Evolutionary conservation across 1,284 basidiomycete genomes (phyloP).

Genomic region (Inonotus obliquus): DNA sequence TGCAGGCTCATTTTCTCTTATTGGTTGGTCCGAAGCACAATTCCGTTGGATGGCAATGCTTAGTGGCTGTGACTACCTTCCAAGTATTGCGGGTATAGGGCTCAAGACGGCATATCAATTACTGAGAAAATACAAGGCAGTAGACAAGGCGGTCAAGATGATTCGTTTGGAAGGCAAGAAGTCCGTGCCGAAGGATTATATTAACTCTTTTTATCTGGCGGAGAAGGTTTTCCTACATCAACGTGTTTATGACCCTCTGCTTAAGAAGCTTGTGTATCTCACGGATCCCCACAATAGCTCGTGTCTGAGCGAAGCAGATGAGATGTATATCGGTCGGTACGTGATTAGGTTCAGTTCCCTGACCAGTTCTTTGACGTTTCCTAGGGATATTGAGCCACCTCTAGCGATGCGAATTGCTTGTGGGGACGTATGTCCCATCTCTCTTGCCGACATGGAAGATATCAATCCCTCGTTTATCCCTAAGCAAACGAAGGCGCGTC

Average conservation of each 20-base stretch:
- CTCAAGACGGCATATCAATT: constrained; percentile 91
- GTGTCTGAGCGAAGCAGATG: constrained; percentile 33
- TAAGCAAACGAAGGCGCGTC: constrained; percentile 36
- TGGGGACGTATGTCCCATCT: constrained; percentile 79
- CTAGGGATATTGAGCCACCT: constrained; percentile 53
- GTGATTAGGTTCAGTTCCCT: constrained; percentile 24
- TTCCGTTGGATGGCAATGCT: constrained; percentile 96
- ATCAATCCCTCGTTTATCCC: constrained; percentile 71
- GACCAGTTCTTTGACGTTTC: not conserved
- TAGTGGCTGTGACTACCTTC: constrained; percentile 95
- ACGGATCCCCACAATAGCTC: constrained; percentile 44
- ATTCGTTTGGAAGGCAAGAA: constrained; percentile 85
- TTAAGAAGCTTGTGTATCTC: constrained; percentile 65
- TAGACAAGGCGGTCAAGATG: constrained; percentile 81
- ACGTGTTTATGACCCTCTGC: constrained; percentile 81
- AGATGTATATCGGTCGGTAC: constrained; percentile 74
- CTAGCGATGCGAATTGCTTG: constrained; percentile 64
- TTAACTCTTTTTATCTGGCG: constrained; percentile 68
- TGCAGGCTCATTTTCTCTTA: constrained; percentile 66
- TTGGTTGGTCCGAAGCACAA: constrained; percentile 85
- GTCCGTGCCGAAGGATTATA: constrained; percentile 73
- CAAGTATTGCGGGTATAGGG: constrained; percentile 90
- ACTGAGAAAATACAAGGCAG: constrained; percentile 80
- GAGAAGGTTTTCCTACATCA: constrained; percentile 95
- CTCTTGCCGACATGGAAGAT: constrained; percentile 68